phyloP scores from a whole-genome alignment of 1,284 basidiomycete genomes.

The Filobasidium uniguttulatum region DNA sequence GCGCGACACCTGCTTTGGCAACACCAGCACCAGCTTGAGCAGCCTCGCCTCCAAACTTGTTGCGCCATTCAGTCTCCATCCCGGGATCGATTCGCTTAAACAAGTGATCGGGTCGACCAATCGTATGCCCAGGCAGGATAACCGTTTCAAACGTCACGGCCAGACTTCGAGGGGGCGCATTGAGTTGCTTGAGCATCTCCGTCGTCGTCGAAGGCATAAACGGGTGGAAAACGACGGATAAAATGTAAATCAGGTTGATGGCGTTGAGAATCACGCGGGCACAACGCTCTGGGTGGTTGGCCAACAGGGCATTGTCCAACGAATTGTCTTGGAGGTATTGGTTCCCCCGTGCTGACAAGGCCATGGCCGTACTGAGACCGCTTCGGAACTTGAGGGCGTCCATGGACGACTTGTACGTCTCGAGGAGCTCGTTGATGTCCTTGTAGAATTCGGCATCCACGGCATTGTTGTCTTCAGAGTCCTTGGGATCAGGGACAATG shows the following conservation, averaged over 20 bases:
- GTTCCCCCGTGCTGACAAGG: conserved; percentile 82
- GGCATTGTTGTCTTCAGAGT: conserved; percentile 45
- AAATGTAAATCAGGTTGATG: conserved; percentile 82
- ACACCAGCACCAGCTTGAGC: conserved; percentile 17
- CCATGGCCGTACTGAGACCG: conserved; percentile 79
- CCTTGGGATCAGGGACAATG: conserved; percentile 62
- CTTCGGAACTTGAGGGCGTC: conserved; percentile 79
- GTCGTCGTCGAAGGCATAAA: conserved; percentile 91
- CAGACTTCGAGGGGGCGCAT: conserved; percentile 70
- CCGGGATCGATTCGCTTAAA: conserved; percentile 91
- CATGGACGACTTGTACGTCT: conserved; percentile 75
- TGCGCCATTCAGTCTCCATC: conserved; percentile 70
- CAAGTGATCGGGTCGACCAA: conserved; percentile 75
- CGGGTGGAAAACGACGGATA: conserved; percentile 75
- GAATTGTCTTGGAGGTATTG: conserved; percentile 82
- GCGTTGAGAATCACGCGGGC: conserved; percentile 81
- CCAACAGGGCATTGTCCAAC: conserved; percentile 79
- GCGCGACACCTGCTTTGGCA: conserved; percentile 20
- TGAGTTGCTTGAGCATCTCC: conserved; percentile 72
- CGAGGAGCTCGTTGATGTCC: conserved; percentile 66
- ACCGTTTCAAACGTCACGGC: conserved; percentile 57
- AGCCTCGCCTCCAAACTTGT: conserved; percentile 60
- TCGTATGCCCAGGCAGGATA: conserved; percentile 70
- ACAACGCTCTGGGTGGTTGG: conserved; percentile 66
- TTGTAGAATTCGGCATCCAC: conserved; percentile 63